Percentiles rank a stretch among this genome's conserved stretches.
phyloP scores from a whole-genome alignment of 305 asterid species.

The Salvia sclarea region DNA sequence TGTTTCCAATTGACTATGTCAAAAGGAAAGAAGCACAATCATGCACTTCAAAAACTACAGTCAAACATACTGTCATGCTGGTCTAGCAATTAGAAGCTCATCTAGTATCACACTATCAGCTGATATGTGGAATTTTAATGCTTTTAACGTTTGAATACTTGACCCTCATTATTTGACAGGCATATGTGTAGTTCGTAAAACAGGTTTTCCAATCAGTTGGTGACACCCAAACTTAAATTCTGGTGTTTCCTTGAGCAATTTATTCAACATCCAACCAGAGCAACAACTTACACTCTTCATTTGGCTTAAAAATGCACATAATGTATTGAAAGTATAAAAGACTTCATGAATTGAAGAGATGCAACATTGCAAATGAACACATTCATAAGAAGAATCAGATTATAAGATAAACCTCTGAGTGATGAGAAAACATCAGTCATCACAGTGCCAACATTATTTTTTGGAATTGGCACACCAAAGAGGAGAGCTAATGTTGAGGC shows the following conservation, averaged over 20 bases:
- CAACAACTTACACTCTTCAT: constrained; percentile 3
- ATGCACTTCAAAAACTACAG: background rate
- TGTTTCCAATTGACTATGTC: background rate
- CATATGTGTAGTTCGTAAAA: background rate
- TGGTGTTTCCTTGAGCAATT: background rate
- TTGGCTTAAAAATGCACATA: background rate
- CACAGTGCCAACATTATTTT: constrained; percentile 77
- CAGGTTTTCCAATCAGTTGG: background rate
- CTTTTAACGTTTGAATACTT: background rate
- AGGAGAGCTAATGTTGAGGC: constrained; percentile 87
- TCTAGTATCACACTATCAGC: constrained; percentile 17
- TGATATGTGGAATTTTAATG: background rate
- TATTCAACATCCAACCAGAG: constrained; percentile 5
- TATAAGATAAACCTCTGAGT: constrained; percentile 54
- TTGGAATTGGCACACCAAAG: constrained; percentile 90
- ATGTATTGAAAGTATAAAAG: background rate
- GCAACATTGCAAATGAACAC: constrained; percentile 6
- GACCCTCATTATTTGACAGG: constrained; percentile 1
- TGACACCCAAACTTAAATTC: constrained; percentile 9
- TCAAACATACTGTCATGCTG: background rate
- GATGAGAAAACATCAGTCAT: constrained; percentile 63
- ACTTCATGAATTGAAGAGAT: constrained; percentile 20
- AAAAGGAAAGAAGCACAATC: background rate
- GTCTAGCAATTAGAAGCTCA: constrained; percentile 1
- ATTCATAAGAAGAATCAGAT: constrained; percentile 8